These are phyloP conservation scores for Cunninghamia lanceolata DNA, from an alignment of 75 land plant genomes.

Conservation along the genomic window DNA sequence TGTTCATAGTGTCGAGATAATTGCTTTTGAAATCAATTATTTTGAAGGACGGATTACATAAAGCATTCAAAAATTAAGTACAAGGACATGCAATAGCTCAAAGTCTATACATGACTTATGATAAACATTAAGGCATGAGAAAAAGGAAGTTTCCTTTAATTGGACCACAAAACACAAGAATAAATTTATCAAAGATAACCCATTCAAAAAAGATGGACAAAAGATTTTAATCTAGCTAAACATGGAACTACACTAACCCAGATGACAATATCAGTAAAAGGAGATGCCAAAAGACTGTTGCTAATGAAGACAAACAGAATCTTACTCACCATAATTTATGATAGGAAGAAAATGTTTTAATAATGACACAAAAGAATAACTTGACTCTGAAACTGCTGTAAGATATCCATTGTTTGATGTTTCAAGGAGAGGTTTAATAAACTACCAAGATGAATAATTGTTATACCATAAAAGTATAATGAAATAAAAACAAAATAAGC, in stretches of 20 bases:
- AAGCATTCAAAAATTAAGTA: too few relatives aligned
- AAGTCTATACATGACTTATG: too few relatives aligned
- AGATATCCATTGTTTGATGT: constrained; percentile 91
- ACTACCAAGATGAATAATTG: constrained; percentile 23
- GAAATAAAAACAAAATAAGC: not conserved
- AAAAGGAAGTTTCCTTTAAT: too few relatives aligned
- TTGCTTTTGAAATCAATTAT: too few relatives aligned
- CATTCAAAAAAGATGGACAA: not conserved
- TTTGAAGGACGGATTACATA: too few relatives aligned
- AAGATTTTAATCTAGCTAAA: not conserved
- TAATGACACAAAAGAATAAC: constrained; percentile 86
- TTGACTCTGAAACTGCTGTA: constrained; percentile 92
- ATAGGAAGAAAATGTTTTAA: constrained; percentile 88
- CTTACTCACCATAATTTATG: constrained; percentile 72
- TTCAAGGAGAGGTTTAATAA: constrained; percentile 84
- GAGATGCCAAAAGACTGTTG: not conserved
- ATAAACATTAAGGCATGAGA: too few relatives aligned
- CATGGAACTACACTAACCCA: not conserved
- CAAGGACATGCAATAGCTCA: too few relatives aligned
- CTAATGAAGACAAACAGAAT: not conserved
- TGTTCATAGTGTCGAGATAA: too few relatives aligned
- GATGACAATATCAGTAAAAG: not conserved
- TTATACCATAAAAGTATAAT: not conserved
- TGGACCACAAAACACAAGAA: too few relatives aligned
- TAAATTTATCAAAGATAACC: not conserved